Base-by-base conservation (phyloP, 495 filamentous ascomycete genomes). In the Penicillium parvum region DNA sequence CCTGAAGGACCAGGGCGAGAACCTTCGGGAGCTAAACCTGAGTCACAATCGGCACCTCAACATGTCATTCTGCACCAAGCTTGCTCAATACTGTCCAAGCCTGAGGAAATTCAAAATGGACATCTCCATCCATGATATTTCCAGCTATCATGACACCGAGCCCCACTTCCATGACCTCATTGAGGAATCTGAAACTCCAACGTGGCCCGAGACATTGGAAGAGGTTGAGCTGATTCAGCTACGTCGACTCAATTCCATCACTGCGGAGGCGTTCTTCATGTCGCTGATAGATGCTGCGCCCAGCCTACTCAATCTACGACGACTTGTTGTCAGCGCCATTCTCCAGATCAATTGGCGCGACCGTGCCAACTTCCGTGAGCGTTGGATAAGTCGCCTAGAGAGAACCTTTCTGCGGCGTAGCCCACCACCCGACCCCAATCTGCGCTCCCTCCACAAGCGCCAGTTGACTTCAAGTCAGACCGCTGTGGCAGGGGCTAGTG, bases 41-140 rank as follows among this genome's bases (percentile, higher is more conserved):
- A 75, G 82, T 12, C 84, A 95, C 60, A 91, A 91, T 55, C 80
- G 83, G 34, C 75, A 81, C 12, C 66, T 95, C n/a, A 82, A 76
- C 49, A 58, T 95, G 18, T 74, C 75, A 3, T 95, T 92, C 53
- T 64, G 89, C 14, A 68, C 75, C 3, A 45, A 69, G 36, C 64
- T 96, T 10, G 78, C 69, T 5, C 45, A 57, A 7, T 68, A 75
- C 7, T 94, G 88, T 51, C 83, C 82, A 1, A 73, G 72, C 2
- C 69, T 96, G n/a, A 65, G 82, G 53, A 68, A 69, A 5, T 69
- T 96, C 17, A 75, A 74, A 34, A 79, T 89, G 73, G 85, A 94
- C 46, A 65, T 92, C 12, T 81, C 78, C 8, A 88, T 85, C 42
- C 77, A 74, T 56, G 78, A 75, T 43, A 52, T 55, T n/a, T 71